These are phyloP conservation scores for Hypoxylon sp. DNA, from an alignment of 2,329 filamentous ascomycete genomes.

Conservation along the genomic window DNA sequence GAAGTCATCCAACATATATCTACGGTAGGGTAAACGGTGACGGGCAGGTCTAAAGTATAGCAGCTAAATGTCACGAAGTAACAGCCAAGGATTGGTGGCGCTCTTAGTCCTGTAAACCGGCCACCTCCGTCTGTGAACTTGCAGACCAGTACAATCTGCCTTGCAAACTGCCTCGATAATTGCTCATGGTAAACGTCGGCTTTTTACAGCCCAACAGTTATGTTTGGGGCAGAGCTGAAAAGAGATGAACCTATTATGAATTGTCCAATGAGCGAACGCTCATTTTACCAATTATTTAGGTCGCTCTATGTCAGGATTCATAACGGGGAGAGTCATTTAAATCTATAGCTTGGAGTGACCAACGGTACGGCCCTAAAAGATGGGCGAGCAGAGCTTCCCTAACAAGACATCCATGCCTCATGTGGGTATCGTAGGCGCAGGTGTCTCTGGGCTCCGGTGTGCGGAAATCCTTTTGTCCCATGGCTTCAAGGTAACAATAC, in stretches of 20 bases:
- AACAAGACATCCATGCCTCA: conserved; percentile 30
- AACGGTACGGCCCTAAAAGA: neutral
- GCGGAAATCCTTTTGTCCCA: conserved; percentile 68
- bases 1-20: neutral
- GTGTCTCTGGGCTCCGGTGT: conserved; percentile 69
- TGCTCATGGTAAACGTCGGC: neutral
- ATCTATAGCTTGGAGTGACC: neutral
- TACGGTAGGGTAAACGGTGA: conserved; percentile 5
- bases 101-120: conserved; percentile 18
- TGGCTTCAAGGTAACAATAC: conserved; percentile 69
- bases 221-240: neutral
- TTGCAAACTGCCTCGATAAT: conserved; percentile 26
- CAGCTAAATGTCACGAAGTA: conserved; percentile 19
- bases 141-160: conserved; percentile 26
- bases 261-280: neutral
- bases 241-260: conserved; percentile 12
- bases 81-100: conserved; percentile 24
- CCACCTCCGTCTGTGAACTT: conserved; percentile 8
- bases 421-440: conserved; percentile 70
- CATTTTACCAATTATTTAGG: neutral
- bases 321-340: neutral
- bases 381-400: neutral
- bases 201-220: conserved; percentile 5
- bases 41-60: conserved; percentile 10
- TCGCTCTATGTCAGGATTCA: neutral